Evolutionary conservation across 2,329 filamentous ascomycete species (phyloP).

Genomic region (Metarhizium album): DNA sequence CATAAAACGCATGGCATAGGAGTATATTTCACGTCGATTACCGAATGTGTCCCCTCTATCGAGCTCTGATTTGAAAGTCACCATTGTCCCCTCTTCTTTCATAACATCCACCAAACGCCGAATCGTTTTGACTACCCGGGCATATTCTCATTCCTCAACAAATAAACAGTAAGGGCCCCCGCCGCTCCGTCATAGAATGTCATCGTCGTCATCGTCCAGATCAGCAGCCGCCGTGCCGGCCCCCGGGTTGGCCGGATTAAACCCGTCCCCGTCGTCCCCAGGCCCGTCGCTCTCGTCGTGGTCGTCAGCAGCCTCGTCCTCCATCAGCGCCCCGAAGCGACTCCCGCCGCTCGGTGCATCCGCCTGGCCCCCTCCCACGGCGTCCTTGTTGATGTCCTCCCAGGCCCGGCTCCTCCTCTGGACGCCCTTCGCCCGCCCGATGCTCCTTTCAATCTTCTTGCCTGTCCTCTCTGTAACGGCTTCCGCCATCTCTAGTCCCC

Average conservation of each 20-base stretch:
- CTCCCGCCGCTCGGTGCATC: conserved; percentile 8
- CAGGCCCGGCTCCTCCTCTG: conserved; percentile 42
- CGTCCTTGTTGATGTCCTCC: conserved; percentile 45
- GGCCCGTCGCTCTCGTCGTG: conserved; percentile 21
- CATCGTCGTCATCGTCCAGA: conserved; percentile 20
- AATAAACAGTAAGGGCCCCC: too few species aligned
- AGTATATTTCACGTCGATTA: too few species aligned
- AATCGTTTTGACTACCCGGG: too few species aligned
- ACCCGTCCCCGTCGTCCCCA: conserved; percentile 18
- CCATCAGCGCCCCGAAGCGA: conserved; percentile 10
- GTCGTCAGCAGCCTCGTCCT: conserved; percentile 15
- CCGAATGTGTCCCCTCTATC: too few species aligned
- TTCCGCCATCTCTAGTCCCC: conserved; percentile 47
- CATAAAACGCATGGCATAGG: too few species aligned
- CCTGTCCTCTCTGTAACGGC: conserved; percentile 48
- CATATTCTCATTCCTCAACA: too few species aligned
- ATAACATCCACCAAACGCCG: background rate
- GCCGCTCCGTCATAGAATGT: conserved; percentile 18
- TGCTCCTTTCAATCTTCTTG: conserved; percentile 44
- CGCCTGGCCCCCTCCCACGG: conserved; percentile 13
- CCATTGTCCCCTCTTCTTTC: background rate
- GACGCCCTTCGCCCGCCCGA: conserved; percentile 34
- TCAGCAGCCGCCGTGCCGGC: conserved; percentile 1
- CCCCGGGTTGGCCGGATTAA: background rate
- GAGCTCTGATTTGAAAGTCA: background rate